A percentile compares a stretch with the other conserved stretches of the same genome.
Conservation (phyloP, 1,284 basidiomycete species). For the Ceratobasidium sp. region DNA sequence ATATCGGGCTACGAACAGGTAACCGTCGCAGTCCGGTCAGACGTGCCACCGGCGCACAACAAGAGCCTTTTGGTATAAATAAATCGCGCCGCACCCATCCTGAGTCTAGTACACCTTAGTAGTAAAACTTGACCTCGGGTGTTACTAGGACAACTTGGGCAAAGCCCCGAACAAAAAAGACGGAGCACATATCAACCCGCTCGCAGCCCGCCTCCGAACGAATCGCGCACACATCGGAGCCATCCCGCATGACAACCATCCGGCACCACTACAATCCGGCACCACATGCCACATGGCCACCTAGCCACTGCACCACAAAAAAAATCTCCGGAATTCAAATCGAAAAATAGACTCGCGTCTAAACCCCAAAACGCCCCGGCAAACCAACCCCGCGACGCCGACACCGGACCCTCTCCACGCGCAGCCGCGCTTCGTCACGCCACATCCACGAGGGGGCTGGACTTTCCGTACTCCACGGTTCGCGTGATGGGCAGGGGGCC, state of each 20-base stretch:
- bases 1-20: not conserved
- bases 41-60: not conserved
- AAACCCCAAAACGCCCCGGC: not conserved
- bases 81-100: not conserved
- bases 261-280: not conserved
- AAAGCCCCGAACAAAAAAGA: no score
- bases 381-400: constrained; percentile 6
- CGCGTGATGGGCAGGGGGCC: not conserved
- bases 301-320: not conserved
- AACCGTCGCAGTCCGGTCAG: not conserved
- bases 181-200: no score
- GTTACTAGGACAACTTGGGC: no score
- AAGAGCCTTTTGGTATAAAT: not conserved
- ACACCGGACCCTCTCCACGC: not conserved
- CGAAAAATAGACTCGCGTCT: not conserved
- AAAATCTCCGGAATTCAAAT: not conserved
- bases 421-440: not conserved
- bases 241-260: no score
- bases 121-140: no score
- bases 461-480: not conserved
- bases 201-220: no score
- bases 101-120: no score
- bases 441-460: not conserved
- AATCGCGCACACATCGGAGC: no score
- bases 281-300: not conserved